phyloP scores from a whole-genome alignment of 2,329 filamentous ascomycete genomes.

The Alternaria brassicae region DNA sequence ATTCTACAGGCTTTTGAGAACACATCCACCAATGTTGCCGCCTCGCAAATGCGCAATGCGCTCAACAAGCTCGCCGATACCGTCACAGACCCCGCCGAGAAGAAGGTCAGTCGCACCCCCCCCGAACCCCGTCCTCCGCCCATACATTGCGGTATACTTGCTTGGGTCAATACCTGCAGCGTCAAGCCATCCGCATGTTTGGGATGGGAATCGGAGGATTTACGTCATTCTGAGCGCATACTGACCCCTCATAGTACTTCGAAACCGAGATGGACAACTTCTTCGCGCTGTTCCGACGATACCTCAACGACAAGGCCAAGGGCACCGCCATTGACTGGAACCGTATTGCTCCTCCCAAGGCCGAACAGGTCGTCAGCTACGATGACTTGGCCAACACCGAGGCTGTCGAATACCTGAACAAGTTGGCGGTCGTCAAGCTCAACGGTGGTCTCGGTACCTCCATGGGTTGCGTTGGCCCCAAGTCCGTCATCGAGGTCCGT shows the following conservation, averaged over 20 bases:
- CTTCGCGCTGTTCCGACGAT: conserved; percentile 97
- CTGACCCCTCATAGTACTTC: conserved; percentile 70
- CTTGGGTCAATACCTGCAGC: conserved; percentile 1
- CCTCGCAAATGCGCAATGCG: conserved; percentile 98
- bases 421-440: conserved; percentile 97
- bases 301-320: conserved; percentile 99
- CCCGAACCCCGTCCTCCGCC: background rate
- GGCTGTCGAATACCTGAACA: conserved; percentile 92
- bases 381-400: conserved; percentile 87
- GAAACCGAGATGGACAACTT: conserved; percentile 99
- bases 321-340: conserved; percentile 96
- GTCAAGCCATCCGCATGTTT: conserved; percentile 5
- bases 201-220: conserved; percentile 6
- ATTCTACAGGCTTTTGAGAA: conserved; percentile 89
- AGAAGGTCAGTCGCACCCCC: conserved; percentile 70
- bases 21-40: conserved; percentile 96
- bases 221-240: conserved; percentile 19
- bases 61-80: conserved; percentile 91
- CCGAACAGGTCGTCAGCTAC: conserved; percentile 94
- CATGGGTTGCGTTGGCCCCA: conserved; percentile 98
- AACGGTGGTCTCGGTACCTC: conserved; percentile 99
- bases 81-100: conserved; percentile 76
- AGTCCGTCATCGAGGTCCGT: conserved; percentile 99
- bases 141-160: background rate
- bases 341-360: conserved; percentile 90